phyloP scores from a whole-genome alignment of 257 asterid genomes.

The Nicotiana benthamiana region DNA sequence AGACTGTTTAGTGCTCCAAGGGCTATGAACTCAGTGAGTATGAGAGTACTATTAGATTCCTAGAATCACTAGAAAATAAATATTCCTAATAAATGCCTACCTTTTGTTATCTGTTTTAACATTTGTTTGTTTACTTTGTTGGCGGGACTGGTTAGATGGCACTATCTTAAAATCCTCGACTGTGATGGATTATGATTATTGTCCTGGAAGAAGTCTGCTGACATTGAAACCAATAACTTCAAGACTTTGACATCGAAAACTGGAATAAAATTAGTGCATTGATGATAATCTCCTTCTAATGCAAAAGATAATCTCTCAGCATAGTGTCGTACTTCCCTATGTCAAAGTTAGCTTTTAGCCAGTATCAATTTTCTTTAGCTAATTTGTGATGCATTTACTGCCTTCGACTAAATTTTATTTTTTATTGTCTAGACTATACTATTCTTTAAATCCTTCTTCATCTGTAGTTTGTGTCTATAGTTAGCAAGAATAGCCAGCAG shows the following conservation, averaged over 20 bases:
- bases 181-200: not conserved
- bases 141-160: not conserved
- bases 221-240: no score
- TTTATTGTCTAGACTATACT: not conserved
- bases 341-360: not conserved
- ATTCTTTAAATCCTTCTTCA: not conserved
- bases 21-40: not conserved
- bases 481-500: not conserved
- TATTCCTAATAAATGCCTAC: not conserved
- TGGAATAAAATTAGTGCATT: not conserved
- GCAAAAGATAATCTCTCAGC: not conserved
- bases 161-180: not conserved
- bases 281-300: not conserved
- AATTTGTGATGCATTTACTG: not conserved
- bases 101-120: not conserved
- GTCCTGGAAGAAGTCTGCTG: no score
- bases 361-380: not conserved
- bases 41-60: not conserved
- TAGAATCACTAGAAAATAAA: not conserved
- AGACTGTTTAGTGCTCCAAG: not conserved
- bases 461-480: not conserved
- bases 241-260: not conserved
- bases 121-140: not conserved
- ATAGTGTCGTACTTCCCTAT: not conserved
- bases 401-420: not conserved